These are phyloP conservation scores for Microsporum ferrugineum DNA, from an alignment of 2,329 filamentous ascomycete species.

Conservation along the genomic window DNA sequence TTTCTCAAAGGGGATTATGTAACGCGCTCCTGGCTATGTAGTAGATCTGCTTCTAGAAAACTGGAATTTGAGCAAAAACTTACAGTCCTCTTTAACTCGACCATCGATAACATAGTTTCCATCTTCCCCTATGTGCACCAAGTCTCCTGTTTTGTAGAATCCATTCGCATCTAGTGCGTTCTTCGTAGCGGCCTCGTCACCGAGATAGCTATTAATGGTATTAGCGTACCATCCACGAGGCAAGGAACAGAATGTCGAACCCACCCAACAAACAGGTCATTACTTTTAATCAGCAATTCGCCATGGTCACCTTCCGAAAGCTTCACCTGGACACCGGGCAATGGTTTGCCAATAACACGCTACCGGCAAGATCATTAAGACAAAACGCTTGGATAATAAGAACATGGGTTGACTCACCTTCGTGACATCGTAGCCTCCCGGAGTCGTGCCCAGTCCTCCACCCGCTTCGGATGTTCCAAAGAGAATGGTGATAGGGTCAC, in stretches of 20 bases:
- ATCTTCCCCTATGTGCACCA: conserved; percentile 9
- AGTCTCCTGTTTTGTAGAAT: conserved; percentile 17
- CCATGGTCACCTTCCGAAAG: conserved; percentile 9
- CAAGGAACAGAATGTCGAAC: neutral
- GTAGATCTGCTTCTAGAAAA: neutral
- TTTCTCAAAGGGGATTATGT: neutral
- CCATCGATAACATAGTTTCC: conserved; percentile 15
- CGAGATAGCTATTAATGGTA: conserved; percentile 6
- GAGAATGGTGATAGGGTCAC: neutral
- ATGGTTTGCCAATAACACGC: conserved; percentile 9
- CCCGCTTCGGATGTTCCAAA: conserved; percentile 5
- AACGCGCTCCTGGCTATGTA: neutral
- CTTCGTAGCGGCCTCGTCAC: conserved; percentile 8
- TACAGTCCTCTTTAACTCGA: conserved; percentile 15
- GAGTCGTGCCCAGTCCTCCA: neutral
- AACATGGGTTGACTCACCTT: neutral
- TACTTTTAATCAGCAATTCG: conserved; percentile 10
- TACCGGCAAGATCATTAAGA: neutral
- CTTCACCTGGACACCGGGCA: conserved; percentile 3
- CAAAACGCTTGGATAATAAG: neutral
- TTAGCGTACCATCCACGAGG: neutral
- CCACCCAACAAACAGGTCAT: conserved; percentile 7
- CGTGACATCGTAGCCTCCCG: neutral
- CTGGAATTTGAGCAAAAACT: neutral
- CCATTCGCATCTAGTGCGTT: conserved; percentile 13